Evolutionary conservation across 2,329 filamentous ascomycete species (phyloP).

Genomic region (Xylariaceae sp.): DNA sequence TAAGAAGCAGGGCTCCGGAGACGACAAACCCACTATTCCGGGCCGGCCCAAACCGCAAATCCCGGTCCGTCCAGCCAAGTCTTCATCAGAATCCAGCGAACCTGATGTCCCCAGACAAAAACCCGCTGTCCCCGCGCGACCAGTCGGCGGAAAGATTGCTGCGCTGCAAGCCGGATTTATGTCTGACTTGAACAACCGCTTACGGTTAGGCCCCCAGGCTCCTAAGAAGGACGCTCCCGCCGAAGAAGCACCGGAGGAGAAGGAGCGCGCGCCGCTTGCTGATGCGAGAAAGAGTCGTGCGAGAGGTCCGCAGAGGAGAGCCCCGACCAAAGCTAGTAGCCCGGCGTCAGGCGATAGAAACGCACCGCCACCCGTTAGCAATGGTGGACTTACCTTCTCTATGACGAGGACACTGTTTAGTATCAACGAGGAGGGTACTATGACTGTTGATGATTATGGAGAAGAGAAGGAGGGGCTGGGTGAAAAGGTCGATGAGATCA

Average conservation of each 20-base stretch:
- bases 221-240: constrained; percentile 70
- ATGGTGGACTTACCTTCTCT: constrained; percentile 44
- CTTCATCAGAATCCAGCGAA: constrained; percentile 37
- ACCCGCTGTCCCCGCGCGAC: constrained; percentile 75
- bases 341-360: constrained; percentile 31
- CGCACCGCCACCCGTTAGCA: constrained; percentile 30
- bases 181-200: constrained; percentile 85
- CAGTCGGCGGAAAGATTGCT: constrained; percentile 82
- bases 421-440: constrained; percentile 49
- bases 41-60: constrained; percentile 58
- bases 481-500: constrained; percentile 12
- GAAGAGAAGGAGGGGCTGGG: constrained; percentile 10
- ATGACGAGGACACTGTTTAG: constrained; percentile 49
- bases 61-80: constrained; percentile 50
- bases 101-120: constrained; percentile 63
- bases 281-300: constrained; percentile 91
- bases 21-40: constrained; percentile 45
- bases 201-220: constrained; percentile 80
- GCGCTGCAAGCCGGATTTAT: constrained; percentile 89
- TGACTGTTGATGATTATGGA: constrained; percentile 37
- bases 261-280: constrained; percentile 73
- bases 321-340: constrained; percentile 53
- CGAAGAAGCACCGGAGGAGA: constrained; percentile 54
- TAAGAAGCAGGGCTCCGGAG: constrained; percentile 39
- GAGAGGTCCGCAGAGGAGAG: constrained; percentile 77